phyloP scores from a whole-genome alignment of 495 filamentous ascomycete genomes.

The Staphylotrichum tortipilum region DNA sequence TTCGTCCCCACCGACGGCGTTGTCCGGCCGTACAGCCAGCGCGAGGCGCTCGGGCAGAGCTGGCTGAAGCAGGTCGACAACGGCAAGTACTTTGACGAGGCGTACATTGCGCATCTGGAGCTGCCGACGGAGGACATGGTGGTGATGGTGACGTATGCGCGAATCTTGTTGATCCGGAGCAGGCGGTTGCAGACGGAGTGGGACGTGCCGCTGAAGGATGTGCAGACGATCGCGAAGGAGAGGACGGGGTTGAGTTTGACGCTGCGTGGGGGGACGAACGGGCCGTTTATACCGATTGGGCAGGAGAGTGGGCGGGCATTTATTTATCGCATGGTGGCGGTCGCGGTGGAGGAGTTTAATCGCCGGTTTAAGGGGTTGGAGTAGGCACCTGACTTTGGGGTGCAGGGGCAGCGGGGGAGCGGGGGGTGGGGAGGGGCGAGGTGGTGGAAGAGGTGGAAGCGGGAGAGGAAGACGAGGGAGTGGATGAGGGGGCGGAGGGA shows the following conservation, averaged over 20 bases:
- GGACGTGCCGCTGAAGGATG: constrained; percentile 91
- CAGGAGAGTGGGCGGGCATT: constrained; percentile 85
- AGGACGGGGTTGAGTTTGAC: constrained; percentile 84
- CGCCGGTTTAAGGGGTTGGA: constrained; percentile 41
- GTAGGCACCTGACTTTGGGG: constrained; percentile 10
- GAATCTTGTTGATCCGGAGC: constrained; percentile 82
- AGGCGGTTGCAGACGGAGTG: constrained; percentile 81
- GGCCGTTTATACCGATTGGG: constrained; percentile 87
- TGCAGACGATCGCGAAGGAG: constrained; percentile 96
- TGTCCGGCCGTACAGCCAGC: constrained; percentile 89
- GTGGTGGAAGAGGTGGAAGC: neutral
- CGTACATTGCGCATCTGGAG: constrained; percentile 94
- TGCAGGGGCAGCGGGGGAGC: neutral
- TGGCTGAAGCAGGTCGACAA: constrained; percentile 98
- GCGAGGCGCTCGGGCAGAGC: constrained; percentile 93
- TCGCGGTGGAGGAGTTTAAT: constrained; percentile 53
- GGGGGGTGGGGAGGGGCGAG: neutral
- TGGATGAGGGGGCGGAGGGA: neutral
- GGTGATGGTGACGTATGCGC: constrained; percentile 86
- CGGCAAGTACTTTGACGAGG: constrained; percentile 93
- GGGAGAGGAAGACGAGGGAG: neutral
- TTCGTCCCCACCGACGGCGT: constrained; percentile 89
- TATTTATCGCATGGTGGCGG: constrained; percentile 56
- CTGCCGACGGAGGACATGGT: constrained; percentile 84
- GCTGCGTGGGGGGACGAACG: constrained; percentile 81